Conservation (phyloP, 179 eudicot genomes). For the Heliamphora pulchella region DNA sequence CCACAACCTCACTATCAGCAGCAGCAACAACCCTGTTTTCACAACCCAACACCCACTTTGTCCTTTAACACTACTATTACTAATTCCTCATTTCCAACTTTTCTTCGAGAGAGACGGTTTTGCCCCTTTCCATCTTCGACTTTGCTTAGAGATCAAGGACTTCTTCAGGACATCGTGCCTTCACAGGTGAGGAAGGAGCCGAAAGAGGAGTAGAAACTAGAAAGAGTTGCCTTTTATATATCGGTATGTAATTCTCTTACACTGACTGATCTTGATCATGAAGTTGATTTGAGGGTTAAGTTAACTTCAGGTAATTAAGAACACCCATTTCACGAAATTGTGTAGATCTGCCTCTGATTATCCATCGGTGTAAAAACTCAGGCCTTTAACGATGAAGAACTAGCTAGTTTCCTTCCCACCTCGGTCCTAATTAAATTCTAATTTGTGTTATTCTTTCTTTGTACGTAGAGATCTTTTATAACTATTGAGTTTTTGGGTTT, state of each 20-base stretch:
- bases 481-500: too few relatives aligned
- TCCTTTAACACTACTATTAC: slow-evolving; percentile 14
- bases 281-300: background rate
- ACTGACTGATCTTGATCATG: slow-evolving; percentile 15
- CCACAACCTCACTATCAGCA: slow-evolving; percentile 21
- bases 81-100: slow-evolving; percentile 13
- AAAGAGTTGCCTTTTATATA: background rate
- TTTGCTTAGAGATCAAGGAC: slow-evolving; percentile 50
- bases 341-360: background rate
- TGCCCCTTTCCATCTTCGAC: slow-evolving; percentile 25
- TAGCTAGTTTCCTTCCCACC: slow-evolving; percentile 7
- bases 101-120: slow-evolving; percentile 21
- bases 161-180: slow-evolving; percentile 61
- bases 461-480: background rate
- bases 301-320: slow-evolving; percentile 5
- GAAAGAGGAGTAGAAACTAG: slow-evolving; percentile 27
- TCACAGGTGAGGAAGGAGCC: slow-evolving; percentile 40
- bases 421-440: background rate
- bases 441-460: background rate
- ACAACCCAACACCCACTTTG: slow-evolving; percentile 18
- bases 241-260: slow-evolving; percentile 16
- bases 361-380: background rate
- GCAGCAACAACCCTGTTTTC: slow-evolving; percentile 25
- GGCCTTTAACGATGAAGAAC: slow-evolving; percentile 11
- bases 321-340: slow-evolving; percentile 12